Evolutionary conservation across 352 stramenopile species (phyloP).

Genomic region (Phytophthora europaea): DNA sequence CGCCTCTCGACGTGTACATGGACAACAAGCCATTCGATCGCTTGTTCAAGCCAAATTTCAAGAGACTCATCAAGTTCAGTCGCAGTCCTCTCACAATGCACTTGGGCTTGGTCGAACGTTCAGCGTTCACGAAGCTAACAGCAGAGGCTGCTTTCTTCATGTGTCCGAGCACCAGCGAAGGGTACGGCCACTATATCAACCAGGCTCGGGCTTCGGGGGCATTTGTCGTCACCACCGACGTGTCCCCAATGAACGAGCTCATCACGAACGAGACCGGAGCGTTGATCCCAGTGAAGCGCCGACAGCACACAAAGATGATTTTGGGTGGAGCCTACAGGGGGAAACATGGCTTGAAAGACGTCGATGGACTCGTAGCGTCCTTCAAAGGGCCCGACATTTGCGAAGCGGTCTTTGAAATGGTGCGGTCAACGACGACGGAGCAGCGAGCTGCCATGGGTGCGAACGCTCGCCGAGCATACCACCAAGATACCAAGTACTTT

Average conservation of each 20-base stretch:
- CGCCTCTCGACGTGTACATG: conserved; percentile 53
- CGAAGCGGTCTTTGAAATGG: conserved; percentile 31
- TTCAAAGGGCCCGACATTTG: conserved; percentile 26
- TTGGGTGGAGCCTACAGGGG: conserved; percentile 35
- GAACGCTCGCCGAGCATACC: conserved; percentile 47
- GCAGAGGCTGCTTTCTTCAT: conserved; percentile 61
- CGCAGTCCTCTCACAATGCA: conserved; percentile 44
- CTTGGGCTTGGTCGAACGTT: conserved; percentile 29
- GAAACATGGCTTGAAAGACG: conserved; percentile 31
- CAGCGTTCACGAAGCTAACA: conserved; percentile 53
- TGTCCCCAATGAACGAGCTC: conserved; percentile 76
- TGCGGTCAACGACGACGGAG: conserved; percentile 36
- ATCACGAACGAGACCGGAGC: conserved; percentile 22
- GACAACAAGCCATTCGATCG: conserved; percentile 26
- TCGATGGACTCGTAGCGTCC: conserved; percentile 36
- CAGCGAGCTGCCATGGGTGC: conserved; percentile 41
- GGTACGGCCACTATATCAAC: conserved; percentile 80
- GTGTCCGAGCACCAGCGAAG: conserved; percentile 66
- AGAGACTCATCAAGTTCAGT: conserved; percentile 24
- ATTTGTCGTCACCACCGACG: conserved; percentile 59
- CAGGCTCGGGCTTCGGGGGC: conserved; percentile 59
- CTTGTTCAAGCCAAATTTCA: conserved; percentile 23
- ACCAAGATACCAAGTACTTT: conserved; percentile 62
- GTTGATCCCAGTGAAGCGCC: conserved; percentile 14
- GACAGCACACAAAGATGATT: conserved; percentile 21